Percentiles rank a stretch among this genome's conserved stretches.
phyloP scores from a whole-genome alignment of 2,329 filamentous ascomycete species.

The Metarhizium robertsii region DNA sequence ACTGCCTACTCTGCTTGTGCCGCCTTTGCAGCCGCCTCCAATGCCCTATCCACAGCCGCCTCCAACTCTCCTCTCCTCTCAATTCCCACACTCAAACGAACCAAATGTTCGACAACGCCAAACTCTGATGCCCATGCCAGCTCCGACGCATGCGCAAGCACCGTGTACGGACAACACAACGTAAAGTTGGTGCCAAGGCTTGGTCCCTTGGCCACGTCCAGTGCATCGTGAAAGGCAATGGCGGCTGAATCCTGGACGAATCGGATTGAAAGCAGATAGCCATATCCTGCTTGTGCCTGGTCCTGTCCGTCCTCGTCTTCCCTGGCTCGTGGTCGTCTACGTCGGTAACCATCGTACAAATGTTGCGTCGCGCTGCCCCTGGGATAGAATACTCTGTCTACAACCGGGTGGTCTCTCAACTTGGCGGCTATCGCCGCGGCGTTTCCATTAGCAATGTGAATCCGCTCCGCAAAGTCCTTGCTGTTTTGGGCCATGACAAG shows the following conservation, averaged over 20 bases:
- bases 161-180: constrained; percentile 31
- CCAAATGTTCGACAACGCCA: constrained; percentile 28
- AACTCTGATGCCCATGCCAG: constrained; percentile 27
- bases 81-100: constrained; percentile 35
- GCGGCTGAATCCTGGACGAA: constrained; percentile 28
- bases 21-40: background rate
- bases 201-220: constrained; percentile 38
- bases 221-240: constrained; percentile 36
- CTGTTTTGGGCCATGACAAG: constrained; percentile 30
- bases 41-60: background rate
- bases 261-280: constrained; percentile 41
- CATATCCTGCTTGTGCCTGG: constrained; percentile 31
- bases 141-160: constrained; percentile 27
- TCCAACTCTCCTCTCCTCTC: constrained; percentile 17
- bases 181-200: constrained; percentile 42
- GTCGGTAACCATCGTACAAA: constrained; percentile 13
- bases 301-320: constrained; percentile 17
- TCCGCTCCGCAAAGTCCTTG: constrained; percentile 22
- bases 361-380: constrained; percentile 26
- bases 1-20: background rate
- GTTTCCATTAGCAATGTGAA: constrained; percentile 18
- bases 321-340: background rate
- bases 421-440: constrained; percentile 17
- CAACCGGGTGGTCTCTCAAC: constrained; percentile 12
- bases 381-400: constrained; percentile 30